Evolutionary conservation across 179 eudicot genomes (phyloP).

Genomic region (Drosera spatulata): DNA sequence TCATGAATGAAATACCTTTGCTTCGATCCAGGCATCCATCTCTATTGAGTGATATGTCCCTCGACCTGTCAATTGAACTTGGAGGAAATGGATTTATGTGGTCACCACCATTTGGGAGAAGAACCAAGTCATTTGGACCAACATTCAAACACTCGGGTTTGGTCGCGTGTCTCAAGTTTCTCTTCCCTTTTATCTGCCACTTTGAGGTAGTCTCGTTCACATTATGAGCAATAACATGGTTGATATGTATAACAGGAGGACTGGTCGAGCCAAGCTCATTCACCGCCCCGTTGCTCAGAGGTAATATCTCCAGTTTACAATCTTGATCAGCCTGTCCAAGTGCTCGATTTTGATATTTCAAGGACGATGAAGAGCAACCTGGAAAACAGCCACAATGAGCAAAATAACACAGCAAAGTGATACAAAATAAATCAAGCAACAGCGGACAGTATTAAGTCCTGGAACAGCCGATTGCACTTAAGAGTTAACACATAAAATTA

Average conservation of each 20-base stretch:
- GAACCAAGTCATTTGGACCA: conserved; percentile 19
- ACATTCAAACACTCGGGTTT: conserved; percentile 18
- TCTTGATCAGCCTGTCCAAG: conserved; percentile 22
- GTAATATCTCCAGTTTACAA: conserved; percentile 26
- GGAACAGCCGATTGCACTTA: too few relatives aligned
- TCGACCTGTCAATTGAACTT: background rate
- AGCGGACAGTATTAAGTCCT: too few relatives aligned
- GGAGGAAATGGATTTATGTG: conserved; percentile 11
- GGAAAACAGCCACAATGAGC: background rate
- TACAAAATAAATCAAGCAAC: too few relatives aligned
- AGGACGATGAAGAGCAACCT: conserved; percentile 25
- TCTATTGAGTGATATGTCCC: too few relatives aligned
- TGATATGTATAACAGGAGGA: conserved; percentile 29
- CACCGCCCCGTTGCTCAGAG: conserved; percentile 25
- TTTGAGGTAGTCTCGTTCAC: conserved; percentile 46
- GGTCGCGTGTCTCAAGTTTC: conserved; percentile 37
- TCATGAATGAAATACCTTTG: too few relatives aligned
- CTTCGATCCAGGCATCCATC: too few relatives aligned
- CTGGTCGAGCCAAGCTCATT: conserved; percentile 18
- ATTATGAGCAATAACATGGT: conserved; percentile 10
- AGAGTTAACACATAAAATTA: too few relatives aligned
- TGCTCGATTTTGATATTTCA: conserved; percentile 19
- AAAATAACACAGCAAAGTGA: too few relatives aligned
- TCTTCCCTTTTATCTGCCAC: conserved; percentile 86
- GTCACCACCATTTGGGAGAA: conserved; percentile 12